Conservation (phyloP, 2,329 filamentous ascomycete species). For the Pestalotiopsis sp. region DNA sequence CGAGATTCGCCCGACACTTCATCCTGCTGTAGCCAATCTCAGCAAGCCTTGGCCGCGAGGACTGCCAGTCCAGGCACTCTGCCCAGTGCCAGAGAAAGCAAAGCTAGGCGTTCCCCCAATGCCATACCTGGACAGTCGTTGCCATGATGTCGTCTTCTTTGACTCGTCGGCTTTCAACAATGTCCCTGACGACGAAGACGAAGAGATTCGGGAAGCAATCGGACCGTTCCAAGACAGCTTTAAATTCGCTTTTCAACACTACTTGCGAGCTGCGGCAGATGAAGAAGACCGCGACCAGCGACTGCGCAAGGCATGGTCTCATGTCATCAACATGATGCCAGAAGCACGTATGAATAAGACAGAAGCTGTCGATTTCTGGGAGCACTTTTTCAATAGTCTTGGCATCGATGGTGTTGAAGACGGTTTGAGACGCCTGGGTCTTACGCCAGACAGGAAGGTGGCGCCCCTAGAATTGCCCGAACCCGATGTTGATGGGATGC, state of each 20-base stretch:
- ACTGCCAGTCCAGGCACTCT: slow-evolving; percentile 17
- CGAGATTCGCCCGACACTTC: slow-evolving; percentile 8
- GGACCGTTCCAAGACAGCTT: slow-evolving; percentile 22
- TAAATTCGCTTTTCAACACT: slow-evolving; percentile 20
- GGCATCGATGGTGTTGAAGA: neutral
- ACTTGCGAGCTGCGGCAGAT: slow-evolving; percentile 12
- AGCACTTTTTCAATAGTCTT: neutral
- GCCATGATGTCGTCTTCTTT: slow-evolving; percentile 20
- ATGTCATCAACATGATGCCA: slow-evolving; percentile 17
- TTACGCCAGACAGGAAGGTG: neutral
- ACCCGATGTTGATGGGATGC: slow-evolving; percentile 4
- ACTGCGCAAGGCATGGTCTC: slow-evolving; percentile 18
- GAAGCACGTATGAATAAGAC: slow-evolving; percentile 10
- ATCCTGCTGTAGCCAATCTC: slow-evolving; percentile 11
- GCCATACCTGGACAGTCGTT: slow-evolving; percentile 22
- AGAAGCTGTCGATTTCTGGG: slow-evolving; percentile 17
- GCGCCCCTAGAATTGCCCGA: slow-evolving; percentile 2
- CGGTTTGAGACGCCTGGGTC: neutral
- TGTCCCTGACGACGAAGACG: slow-evolving; percentile 12
- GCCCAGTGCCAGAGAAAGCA: neutral
- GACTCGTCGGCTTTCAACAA: slow-evolving; percentile 5
- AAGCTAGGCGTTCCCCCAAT: slow-evolving; percentile 1
- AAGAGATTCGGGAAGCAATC: slow-evolving; percentile 17
- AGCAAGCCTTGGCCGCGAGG: slow-evolving; percentile 19
- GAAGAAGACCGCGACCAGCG: slow-evolving; percentile 14